A percentile compares a stretch with the other conserved stretches of the same genome.
Conservation (phyloP, 805 yeast genomes). For the Candida fluviatilis region DNA sequence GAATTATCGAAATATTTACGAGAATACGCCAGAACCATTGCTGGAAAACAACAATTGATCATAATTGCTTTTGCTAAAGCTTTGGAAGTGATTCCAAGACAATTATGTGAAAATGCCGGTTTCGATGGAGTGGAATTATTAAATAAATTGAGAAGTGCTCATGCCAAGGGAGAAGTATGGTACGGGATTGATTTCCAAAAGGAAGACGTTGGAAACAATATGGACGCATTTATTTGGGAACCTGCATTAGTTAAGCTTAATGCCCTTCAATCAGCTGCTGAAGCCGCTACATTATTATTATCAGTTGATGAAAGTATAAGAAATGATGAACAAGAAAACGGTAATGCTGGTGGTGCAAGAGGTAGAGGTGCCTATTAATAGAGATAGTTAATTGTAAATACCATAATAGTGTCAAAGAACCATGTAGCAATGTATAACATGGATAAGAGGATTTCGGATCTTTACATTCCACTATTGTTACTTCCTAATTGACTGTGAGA, state of each 20-base stretch:
- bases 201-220: conserved; percentile 79
- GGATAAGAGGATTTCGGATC: too few relatives aligned
- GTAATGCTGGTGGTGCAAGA: conserved; percentile 41
- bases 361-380: conserved; percentile 60
- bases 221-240: conserved; percentile 92
- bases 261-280: conserved; percentile 94
- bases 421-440: too few relatives aligned
- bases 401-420: not conserved
- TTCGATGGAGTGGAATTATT: conserved; percentile 94
- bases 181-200: conserved; percentile 88
- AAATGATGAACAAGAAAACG: conserved; percentile 57
- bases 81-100: conserved; percentile 93
- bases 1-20: conserved; percentile 85
- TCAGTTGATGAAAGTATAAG: conserved; percentile 95
- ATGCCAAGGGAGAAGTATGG: conserved; percentile 90
- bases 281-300: conserved; percentile 88
- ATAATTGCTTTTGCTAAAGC: conserved; percentile 93
- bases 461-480: too few relatives aligned
- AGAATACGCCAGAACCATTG: conserved; percentile 79
- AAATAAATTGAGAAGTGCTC: conserved; percentile 87
- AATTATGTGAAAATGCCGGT: conserved; percentile 98
- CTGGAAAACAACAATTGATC: conserved; percentile 94
- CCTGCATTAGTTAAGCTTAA: conserved; percentile 92
- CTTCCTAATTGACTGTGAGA: too few relatives aligned
- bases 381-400: not conserved